Evolutionary conservation across 805 yeast genomes (phyloP).

Genomic region (Cyberlindnera japonica): DNA sequence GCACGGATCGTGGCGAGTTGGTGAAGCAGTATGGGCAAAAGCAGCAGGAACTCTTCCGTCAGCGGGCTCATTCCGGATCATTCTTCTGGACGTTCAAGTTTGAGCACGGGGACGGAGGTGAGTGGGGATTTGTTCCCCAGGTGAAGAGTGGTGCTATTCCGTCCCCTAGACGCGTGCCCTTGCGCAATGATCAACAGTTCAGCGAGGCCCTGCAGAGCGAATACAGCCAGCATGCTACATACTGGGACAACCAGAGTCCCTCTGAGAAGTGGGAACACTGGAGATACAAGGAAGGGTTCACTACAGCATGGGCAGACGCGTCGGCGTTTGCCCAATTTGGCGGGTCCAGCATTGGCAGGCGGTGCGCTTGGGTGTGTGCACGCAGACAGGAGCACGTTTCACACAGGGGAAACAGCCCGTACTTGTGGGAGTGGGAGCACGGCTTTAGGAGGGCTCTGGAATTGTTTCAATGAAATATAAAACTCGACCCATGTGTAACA

Average conservation of each 20-base stretch:
- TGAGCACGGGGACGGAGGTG: conserved; percentile 88
- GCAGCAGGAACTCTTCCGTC: conserved; percentile 45
- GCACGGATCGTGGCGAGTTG: conserved; percentile 47
- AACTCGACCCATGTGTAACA: no score
- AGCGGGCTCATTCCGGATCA: conserved; percentile 63
- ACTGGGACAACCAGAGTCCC: conserved; percentile 63
- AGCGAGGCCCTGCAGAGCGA: conserved; percentile 38
- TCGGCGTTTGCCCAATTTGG: conserved; percentile 63
- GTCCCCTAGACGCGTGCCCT: conserved; percentile 34
- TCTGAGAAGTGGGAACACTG: conserved; percentile 72
- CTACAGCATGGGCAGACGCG: conserved; percentile 72
- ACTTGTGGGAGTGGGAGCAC: conserved; percentile 86
- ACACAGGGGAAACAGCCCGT: conserved; percentile 50
- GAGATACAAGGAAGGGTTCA: conserved; percentile 76
- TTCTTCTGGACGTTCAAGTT: conserved; percentile 93
- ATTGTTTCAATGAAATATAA: conserved; percentile 1
- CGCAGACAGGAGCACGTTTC: conserved; percentile 60
- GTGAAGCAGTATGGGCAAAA: conserved; percentile 58
- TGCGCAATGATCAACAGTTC: conserved; percentile 36
- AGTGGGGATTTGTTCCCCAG: conserved; percentile 91
- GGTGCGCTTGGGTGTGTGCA: conserved; percentile 61
- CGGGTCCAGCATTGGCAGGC: conserved; percentile 72
- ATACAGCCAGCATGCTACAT: conserved; percentile 47
- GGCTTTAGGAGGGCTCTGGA: conserved; percentile 67
- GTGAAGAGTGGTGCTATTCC: conserved; percentile 56